Percentiles rank a stretch among this genome's conserved stretches.
Conservation (phyloP, 768 basidiomycete genomes). For the Panellus pusillus region DNA sequence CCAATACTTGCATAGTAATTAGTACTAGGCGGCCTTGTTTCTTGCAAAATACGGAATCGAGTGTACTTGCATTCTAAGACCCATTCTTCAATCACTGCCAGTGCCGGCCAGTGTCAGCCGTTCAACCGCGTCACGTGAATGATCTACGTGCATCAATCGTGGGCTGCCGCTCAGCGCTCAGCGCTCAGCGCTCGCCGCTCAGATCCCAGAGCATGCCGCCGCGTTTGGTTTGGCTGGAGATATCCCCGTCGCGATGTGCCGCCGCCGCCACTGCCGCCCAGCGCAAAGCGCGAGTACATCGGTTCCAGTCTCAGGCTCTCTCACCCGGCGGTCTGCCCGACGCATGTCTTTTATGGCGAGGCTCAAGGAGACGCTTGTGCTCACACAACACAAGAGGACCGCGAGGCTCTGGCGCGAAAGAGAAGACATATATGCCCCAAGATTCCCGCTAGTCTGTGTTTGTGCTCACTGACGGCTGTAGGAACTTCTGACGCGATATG, state of each 20-base stretch:
- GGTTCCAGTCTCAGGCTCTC: too few species aligned
- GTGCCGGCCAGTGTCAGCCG: too few species aligned
- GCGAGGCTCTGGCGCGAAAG: slow-evolving; percentile 12
- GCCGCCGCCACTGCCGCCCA: slow-evolving; percentile 1
- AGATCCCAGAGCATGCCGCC: slow-evolving; percentile 15
- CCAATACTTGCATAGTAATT: too few species aligned
- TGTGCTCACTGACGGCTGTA: not conserved
- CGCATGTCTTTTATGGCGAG: slow-evolving; percentile 10
- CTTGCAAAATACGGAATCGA: too few species aligned
- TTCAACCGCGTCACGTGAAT: too few species aligned
- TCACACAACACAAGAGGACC: slow-evolving; percentile 10
- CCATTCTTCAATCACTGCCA: too few species aligned
- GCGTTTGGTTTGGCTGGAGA: slow-evolving; percentile 16
- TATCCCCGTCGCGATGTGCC: slow-evolving; percentile 11
- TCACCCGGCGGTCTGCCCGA: not conserved
- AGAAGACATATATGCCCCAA: not conserved
- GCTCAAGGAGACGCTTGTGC: slow-evolving; percentile 16
- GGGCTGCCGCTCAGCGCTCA: too few species aligned
- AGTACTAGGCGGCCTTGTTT: too few species aligned
- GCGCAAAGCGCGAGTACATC: not conserved
- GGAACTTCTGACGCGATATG: slow-evolving; percentile 17
- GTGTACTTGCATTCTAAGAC: too few species aligned
- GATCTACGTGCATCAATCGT: too few species aligned
- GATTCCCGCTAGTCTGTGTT: not conserved
- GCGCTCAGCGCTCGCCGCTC: too few species aligned